Conservation (phyloP, 2,329 filamentous ascomycete genomes). For the Hymenoscyphus linearis region DNA sequence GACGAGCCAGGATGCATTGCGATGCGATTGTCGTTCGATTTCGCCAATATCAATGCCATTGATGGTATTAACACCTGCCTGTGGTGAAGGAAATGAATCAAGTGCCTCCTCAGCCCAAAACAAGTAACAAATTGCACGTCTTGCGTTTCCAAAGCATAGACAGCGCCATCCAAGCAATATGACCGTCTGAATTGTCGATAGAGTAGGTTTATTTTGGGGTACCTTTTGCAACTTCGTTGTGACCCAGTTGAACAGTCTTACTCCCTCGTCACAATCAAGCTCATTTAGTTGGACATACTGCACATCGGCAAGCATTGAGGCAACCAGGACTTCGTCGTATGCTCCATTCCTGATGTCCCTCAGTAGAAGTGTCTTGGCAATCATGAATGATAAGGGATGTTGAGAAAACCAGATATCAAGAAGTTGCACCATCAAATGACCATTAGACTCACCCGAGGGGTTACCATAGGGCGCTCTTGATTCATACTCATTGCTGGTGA, state of each 20-base stretch:
- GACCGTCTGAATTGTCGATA: conserved; percentile 5
- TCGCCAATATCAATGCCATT: conserved; percentile 5
- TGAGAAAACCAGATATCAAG: conserved; percentile 9
- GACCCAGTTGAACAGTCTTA: conserved; percentile 3
- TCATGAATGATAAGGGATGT: conserved; percentile 6
- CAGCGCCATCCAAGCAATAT: conserved; percentile 5
- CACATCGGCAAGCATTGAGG: conserved; percentile 5
- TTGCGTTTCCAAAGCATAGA: background rate
- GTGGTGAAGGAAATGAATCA: conserved; percentile 1
- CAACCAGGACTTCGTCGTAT: conserved; percentile 4
- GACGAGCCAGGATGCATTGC: conserved; percentile 5
- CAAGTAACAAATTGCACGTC: conserved; percentile 5
- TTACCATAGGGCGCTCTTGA: background rate
- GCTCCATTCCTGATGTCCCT: conserved; percentile 5
- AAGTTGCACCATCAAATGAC: conserved; percentile 3
- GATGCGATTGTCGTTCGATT: conserved; percentile 6
- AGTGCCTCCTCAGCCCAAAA: conserved; percentile 7
- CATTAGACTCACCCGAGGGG: conserved; percentile 2
- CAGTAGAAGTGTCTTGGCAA: conserved; percentile 7
- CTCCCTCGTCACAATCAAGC: background rate
- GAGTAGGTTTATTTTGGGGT: background rate
- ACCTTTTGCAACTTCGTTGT: conserved; percentile 1
- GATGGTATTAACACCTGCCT: background rate
- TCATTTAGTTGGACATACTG: conserved; percentile 6
- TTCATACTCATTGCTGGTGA: background rate